Percentiles rank a stretch among this genome's conserved stretches.
These are phyloP conservation scores for Sarcodon sp. DNA, from an alignment of 768 basidiomycete genomes.

Conservation along the genomic window DNA sequence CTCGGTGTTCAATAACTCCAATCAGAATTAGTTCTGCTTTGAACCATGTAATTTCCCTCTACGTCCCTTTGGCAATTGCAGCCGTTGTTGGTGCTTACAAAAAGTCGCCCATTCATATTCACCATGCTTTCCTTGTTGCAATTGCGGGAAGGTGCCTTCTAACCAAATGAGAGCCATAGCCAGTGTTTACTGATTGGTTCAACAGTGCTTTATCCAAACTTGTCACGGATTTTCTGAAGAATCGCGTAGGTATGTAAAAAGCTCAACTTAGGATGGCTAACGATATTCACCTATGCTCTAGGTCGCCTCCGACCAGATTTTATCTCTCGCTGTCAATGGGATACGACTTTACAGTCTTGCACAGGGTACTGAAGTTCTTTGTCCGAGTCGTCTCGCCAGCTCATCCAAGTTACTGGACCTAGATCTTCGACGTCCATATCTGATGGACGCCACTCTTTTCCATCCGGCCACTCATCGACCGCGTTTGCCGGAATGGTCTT, in stretches of 20 bases:
- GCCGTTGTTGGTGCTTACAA: conserved; percentile 22
- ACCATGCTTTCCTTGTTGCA: conserved; percentile 45
- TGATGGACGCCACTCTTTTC: conserved; percentile 50
- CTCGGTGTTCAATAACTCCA: background rate
- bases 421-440: conserved; percentile 13
- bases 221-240: conserved; percentile 39
- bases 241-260: conserved; percentile 35
- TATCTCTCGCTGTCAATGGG: conserved; percentile 52
- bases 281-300: conserved; percentile 3
- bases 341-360: conserved; percentile 30
- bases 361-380: conserved; percentile 33
- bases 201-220: conserved; percentile 31
- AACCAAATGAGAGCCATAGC: conserved; percentile 2
- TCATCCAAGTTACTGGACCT: background rate
- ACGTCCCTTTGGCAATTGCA: conserved; percentile 31
- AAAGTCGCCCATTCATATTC: conserved; percentile 35
- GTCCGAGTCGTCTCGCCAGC: background rate
- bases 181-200: background rate
- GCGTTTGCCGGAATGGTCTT: conserved; percentile 57
- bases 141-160: conserved; percentile 21
- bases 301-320: conserved; percentile 55
- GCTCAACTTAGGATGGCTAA: background rate
- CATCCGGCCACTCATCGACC: conserved; percentile 57
- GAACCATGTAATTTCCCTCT: conserved; percentile 34
- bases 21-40: conserved; percentile 33